phyloP scores from a whole-genome alignment of 306 rosid genomes.

The Trifolium dubium region DNA sequence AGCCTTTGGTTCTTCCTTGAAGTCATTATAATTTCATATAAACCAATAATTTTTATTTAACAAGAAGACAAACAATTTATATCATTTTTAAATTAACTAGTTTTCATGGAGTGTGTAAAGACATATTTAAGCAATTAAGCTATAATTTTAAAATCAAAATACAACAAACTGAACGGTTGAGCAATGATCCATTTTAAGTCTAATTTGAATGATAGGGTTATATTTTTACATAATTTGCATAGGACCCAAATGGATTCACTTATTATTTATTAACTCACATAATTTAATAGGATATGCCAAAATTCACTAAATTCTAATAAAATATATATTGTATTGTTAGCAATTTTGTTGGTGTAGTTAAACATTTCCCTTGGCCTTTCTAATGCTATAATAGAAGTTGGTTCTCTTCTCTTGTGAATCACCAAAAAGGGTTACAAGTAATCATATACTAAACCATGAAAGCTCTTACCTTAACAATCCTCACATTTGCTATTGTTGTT shows the following conservation, averaged over 20 bases:
- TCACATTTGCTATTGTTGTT: slow-evolving; percentile 1
- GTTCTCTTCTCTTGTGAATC: not conserved
- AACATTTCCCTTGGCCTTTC: not conserved
- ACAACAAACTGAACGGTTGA: not conserved
- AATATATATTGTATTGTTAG: not conserved
- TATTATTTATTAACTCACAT: not conserved
- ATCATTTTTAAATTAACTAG: not conserved
- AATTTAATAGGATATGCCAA: not conserved
- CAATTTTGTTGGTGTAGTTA: not conserved
- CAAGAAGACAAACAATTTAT: not conserved
- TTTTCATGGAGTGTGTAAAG: not conserved
- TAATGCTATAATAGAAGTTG: not conserved
- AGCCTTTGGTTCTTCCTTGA: not conserved
- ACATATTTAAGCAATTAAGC: slow-evolving; percentile 8
- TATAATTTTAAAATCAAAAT: not conserved
- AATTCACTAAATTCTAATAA: not conserved
- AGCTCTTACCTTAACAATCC: not conserved
- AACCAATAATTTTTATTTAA: not conserved
- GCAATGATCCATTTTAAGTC: not conserved
- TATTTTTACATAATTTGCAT: too few relatives aligned
- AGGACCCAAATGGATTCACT: not conserved
- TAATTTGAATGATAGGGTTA: not conserved
- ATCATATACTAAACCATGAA: slow-evolving; percentile 24
- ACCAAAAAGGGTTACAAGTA: not conserved
- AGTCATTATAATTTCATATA: not conserved